Evolutionary conservation across 2,329 filamentous ascomycete genomes (phyloP).

Genomic region (Zopfia rhizophila): DNA sequence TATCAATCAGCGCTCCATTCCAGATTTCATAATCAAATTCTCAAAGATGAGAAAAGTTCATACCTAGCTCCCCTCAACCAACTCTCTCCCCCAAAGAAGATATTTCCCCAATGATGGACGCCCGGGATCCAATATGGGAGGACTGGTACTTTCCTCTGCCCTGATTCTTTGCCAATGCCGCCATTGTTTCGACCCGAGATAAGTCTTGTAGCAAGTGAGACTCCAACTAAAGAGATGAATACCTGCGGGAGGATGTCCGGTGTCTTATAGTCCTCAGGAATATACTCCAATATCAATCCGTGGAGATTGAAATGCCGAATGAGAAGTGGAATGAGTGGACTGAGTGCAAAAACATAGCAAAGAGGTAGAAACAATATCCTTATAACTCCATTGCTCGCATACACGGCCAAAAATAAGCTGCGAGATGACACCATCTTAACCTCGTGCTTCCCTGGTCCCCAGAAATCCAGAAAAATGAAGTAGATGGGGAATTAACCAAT

Average conservation of each 20-base stretch:
- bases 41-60: slow-evolving; percentile 6
- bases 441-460: slow-evolving; percentile 10
- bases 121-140: slow-evolving; percentile 70
- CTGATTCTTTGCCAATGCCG: slow-evolving; percentile 33
- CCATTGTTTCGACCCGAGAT: slow-evolving; percentile 33
- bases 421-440: slow-evolving; percentile 40
- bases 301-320: slow-evolving; percentile 36
- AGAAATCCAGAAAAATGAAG: too few relatives aligned
- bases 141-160: slow-evolving; percentile 56
- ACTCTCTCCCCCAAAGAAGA: slow-evolving; percentile 56
- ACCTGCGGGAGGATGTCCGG: slow-evolving; percentile 44
- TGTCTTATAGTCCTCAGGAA: slow-evolving; percentile 37
- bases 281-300: slow-evolving; percentile 23
- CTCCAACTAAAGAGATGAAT: slow-evolving; percentile 36
- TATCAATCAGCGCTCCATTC: slow-evolving; percentile 18
- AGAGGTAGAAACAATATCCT: slow-evolving; percentile 45
- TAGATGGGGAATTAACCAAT: neutral
- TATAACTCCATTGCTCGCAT: slow-evolving; percentile 46
- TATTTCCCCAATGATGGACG: slow-evolving; percentile 65
- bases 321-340: slow-evolving; percentile 40
- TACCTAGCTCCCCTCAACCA: slow-evolving; percentile 59
- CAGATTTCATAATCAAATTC: slow-evolving; percentile 3
- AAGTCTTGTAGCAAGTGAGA: slow-evolving; percentile 42
- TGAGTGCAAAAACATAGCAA: slow-evolving; percentile 42
- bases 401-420: slow-evolving; percentile 45